Conservation (phyloP, 331 rosid species). For the Ulmus americana region DNA sequence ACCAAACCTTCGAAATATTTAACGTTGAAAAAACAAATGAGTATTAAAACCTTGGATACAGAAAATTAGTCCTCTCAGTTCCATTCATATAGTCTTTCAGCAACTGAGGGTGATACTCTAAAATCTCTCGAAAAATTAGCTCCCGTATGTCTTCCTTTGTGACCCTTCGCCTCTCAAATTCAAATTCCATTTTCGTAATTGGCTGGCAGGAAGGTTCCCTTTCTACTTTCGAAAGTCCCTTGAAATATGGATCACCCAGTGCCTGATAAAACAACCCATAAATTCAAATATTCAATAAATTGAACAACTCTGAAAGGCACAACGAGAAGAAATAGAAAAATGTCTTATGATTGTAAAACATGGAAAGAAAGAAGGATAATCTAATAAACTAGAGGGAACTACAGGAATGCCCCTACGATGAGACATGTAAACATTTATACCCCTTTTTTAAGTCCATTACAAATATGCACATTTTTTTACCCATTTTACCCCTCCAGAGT, state of each 20-base stretch:
- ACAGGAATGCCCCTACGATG: no score
- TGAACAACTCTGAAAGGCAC: constrained; percentile 6
- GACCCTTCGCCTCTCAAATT: constrained; percentile 79
- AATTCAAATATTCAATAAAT: constrained; percentile 7
- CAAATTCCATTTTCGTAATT: constrained; percentile 87
- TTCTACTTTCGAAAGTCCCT: constrained; percentile 69
- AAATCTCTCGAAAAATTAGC: constrained; percentile 71
- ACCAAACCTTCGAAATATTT: neutral
- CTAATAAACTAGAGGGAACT: no score
- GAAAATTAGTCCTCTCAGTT: constrained; percentile 73
- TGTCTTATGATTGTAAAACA: neutral
- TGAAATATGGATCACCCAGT: constrained; percentile 80
- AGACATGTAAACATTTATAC: no score
- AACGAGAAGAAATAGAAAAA: neutral
- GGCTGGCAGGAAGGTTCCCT: constrained; percentile 95
- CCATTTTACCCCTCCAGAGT: no score
- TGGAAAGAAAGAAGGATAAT: no score
- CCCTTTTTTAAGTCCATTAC: no score
- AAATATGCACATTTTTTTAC: no score
- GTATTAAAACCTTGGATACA: constrained; percentile 68
- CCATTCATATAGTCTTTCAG: constrained; percentile 79
- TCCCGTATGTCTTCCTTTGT: constrained; percentile 88
- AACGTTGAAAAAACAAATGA: constrained; percentile 1
- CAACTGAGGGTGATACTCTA: constrained; percentile 91
- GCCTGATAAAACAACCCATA: constrained; percentile 46